phyloP scores from a whole-genome alignment of 108 stramenopile species.

The Schizochytrium sp. region DNA sequence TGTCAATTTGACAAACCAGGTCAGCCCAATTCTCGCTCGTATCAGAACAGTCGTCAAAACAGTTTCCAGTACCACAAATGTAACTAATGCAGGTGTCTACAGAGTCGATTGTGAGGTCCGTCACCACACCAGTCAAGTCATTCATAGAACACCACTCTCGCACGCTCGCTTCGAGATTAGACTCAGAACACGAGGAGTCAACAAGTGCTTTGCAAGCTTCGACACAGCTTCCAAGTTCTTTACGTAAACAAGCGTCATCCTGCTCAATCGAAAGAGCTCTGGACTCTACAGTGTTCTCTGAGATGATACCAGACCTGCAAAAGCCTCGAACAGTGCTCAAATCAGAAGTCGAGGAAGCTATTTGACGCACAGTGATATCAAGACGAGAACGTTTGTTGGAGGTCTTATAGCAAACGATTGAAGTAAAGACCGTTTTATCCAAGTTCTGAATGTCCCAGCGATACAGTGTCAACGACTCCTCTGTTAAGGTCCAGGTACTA shows the following conservation, averaged over 20 bases:
- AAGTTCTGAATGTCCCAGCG: background rate
- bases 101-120: too few relatives aligned
- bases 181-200: background rate
- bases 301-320: constrained; percentile 8
- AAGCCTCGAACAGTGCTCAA: background rate
- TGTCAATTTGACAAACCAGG: constrained; percentile 24
- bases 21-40: constrained; percentile 2
- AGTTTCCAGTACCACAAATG: background rate
- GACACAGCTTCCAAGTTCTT: background rate
- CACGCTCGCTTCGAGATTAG: background rate
- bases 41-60: background rate
- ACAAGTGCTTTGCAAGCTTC: constrained; percentile 52
- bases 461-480: too few relatives aligned
- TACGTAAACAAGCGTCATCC: background rate
- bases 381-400: constrained; percentile 22
- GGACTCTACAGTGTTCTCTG: background rate
- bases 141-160: background rate
- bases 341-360: too few relatives aligned
- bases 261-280: too few relatives aligned
- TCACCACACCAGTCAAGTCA: background rate
- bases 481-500: background rate
- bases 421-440: background rate
- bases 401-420: background rate
- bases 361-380: background rate
- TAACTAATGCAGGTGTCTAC: background rate